Conservation (phyloP, 306 rosid species). For the Cicer arietinum region DNA sequence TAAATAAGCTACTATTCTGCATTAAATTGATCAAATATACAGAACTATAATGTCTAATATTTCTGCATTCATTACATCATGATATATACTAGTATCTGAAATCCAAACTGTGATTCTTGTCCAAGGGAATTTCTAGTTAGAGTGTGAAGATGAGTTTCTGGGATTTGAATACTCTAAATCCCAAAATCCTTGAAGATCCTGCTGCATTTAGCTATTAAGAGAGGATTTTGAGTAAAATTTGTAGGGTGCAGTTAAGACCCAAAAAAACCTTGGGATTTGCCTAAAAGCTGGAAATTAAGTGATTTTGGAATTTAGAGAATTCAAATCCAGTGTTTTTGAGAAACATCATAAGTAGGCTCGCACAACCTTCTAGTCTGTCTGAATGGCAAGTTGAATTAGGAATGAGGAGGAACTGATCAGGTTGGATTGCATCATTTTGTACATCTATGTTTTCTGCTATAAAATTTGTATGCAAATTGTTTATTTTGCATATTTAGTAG, state of each 20-base stretch:
- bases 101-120: neutral
- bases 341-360: neutral
- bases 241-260: no score
- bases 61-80: neutral
- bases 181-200: no score
- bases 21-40: neutral
- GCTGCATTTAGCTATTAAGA: no score
- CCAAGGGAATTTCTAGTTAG: slow-evolving; percentile 7
- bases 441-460: neutral
- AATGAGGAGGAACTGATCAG: slow-evolving; percentile 5
- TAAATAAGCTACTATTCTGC: slow-evolving; percentile 6
- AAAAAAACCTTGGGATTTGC: no score
- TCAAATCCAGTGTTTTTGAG: slow-evolving; percentile 1
- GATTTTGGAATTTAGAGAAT: no score
- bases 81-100: neutral
- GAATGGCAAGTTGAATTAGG: slow-evolving; percentile 1
- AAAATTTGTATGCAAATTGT: slow-evolving; percentile 2
- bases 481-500: slow-evolving; percentile 18
- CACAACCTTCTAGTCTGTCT: slow-evolving; percentile 4
- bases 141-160: neutral
- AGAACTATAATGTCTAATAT: slow-evolving; percentile 21
- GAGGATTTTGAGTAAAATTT: no score
- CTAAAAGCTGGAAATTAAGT: no score
- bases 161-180: no score
- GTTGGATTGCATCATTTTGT: slow-evolving; percentile 30